Evolutionary conservation across 2,329 filamentous ascomycete genomes (phyloP).

Genomic region (Curvularia sp.): DNA sequence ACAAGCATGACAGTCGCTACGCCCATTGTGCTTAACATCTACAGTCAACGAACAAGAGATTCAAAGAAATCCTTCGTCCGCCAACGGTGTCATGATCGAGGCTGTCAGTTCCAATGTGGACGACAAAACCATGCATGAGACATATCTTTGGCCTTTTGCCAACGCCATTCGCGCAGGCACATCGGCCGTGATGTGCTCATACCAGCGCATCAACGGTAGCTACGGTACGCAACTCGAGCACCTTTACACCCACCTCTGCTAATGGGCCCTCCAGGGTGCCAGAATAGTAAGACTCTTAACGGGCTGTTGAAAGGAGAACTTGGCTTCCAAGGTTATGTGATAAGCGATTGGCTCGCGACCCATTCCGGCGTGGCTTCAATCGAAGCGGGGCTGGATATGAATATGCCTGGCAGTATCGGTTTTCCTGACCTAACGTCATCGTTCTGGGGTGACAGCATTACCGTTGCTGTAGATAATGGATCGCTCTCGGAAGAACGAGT

Average conservation of each 20-base stretch:
- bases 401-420: constrained; percentile 50
- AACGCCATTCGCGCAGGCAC: constrained; percentile 66
- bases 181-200: constrained; percentile 64
- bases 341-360: constrained; percentile 56
- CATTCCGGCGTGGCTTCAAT: constrained; percentile 54
- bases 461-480: constrained; percentile 50
- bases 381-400: constrained; percentile 59
- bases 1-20: neutral
- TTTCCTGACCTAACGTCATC: constrained; percentile 26
- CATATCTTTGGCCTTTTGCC: constrained; percentile 66
- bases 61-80: constrained; percentile 38
- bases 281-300: constrained; percentile 54
- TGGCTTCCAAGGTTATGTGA: constrained; percentile 55
- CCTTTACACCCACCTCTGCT: constrained; percentile 38
- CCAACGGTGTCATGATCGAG: constrained; percentile 57
- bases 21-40: neutral
- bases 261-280: constrained; percentile 25
- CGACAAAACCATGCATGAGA: constrained; percentile 58
- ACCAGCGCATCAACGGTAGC: constrained; percentile 39
- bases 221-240: neutral
- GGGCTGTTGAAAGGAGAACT: constrained; percentile 61
- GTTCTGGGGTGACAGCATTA: constrained; percentile 51
- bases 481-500: constrained; percentile 50
- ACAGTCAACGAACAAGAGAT: constrained; percentile 65
- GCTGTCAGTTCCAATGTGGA: constrained; percentile 66